Evolutionary conservation across 495 filamentous ascomycete genomes (phyloP).

Genomic region (Neurospora sp.): DNA sequence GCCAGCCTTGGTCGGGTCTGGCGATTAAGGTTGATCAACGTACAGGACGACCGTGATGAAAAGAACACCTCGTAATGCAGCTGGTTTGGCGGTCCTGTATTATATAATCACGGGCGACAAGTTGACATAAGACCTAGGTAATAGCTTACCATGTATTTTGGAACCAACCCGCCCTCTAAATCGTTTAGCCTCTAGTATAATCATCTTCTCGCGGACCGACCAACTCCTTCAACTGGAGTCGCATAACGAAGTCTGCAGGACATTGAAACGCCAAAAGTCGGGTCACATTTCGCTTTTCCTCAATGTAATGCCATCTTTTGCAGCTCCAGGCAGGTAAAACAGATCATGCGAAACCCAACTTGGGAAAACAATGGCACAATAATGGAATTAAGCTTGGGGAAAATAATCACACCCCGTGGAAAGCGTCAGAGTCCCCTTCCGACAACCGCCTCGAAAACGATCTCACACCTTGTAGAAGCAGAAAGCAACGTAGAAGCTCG

Average conservation of each 20-base stretch:
- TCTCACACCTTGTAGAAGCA: slow-evolving; percentile 83
- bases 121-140: background rate
- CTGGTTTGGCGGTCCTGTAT: background rate
- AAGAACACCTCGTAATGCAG: background rate
- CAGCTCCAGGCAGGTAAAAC: background rate
- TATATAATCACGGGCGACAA: background rate
- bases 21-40: background rate
- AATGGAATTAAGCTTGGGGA: background rate
- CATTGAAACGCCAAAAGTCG: background rate
- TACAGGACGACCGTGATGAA: background rate
- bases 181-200: background rate
- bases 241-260: background rate
- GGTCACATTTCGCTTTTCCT: background rate
- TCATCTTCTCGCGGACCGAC: background rate
- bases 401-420: background rate
- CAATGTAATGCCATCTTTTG: background rate
- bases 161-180: background rate
- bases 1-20: background rate
- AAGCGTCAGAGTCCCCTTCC: background rate
- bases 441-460: background rate
- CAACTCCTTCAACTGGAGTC: background rate
- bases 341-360: background rate
- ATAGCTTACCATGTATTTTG: background rate
- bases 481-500: slow-evolving; percentile 82
- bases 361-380: background rate